phyloP scores from a whole-genome alignment of 2,329 filamentous ascomycete genomes.

The Cladobotryum mycophilum region DNA sequence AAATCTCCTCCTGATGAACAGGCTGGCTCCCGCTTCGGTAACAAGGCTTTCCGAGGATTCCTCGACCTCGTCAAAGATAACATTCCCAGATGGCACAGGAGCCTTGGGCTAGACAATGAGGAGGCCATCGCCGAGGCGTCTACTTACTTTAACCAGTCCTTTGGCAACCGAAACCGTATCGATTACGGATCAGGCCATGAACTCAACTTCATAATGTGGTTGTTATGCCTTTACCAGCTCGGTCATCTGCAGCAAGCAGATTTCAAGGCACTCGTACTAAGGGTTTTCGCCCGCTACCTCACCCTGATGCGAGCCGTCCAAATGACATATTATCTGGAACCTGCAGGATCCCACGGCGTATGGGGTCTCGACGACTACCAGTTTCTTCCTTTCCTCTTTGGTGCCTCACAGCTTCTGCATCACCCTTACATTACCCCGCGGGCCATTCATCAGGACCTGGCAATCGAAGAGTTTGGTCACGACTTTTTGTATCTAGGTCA shows the following conservation, averaged over 20 bases:
- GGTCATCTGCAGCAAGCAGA: slow-evolving; percentile 55
- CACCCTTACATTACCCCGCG: slow-evolving; percentile 75
- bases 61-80: slow-evolving; percentile 61
- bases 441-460: slow-evolving; percentile 80
- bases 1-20: slow-evolving; percentile 77
- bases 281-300: slow-evolving; percentile 78
- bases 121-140: slow-evolving; percentile 63
- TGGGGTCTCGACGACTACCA: slow-evolving; percentile 98
- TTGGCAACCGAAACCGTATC: slow-evolving; percentile 80
- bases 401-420: slow-evolving; percentile 79
- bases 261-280: slow-evolving; percentile 68
- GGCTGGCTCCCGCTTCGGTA: slow-evolving; percentile 86
- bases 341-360: slow-evolving; percentile 92
- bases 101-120: slow-evolving; percentile 46
- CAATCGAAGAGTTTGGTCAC: slow-evolving; percentile 75
- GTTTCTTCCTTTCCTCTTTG: slow-evolving; percentile 92
- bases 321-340: slow-evolving; percentile 91
- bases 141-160: slow-evolving; percentile 74
- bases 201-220: slow-evolving; percentile 93
- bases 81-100: slow-evolving; percentile 55
- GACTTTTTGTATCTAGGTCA: slow-evolving; percentile 91
- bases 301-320: slow-evolving; percentile 82
- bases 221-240: slow-evolving; percentile 86
- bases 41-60: slow-evolving; percentile 81
- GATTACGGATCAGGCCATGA: slow-evolving; percentile 98